A percentile compares a stretch with the other conserved stretches of the same genome.
These are phyloP conservation scores for Otatea glauca DNA, from an alignment of 176 grass and related monocot genomes.

Conservation along the genomic window DNA sequence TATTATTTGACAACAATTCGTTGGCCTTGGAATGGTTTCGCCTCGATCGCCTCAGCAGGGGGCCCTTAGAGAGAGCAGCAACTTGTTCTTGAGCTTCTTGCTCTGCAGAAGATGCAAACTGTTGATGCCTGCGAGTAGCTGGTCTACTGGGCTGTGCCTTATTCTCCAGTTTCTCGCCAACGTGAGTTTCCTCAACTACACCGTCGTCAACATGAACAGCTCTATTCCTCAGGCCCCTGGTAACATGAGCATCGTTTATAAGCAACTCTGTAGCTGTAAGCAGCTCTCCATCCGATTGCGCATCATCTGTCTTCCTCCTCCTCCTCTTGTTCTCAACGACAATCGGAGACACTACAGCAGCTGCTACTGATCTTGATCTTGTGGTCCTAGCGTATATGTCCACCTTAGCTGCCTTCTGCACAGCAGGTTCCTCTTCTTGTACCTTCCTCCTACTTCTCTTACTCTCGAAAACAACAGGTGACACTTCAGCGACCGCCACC, in stretches of 20 bases:
- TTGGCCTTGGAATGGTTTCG: slow-evolving; percentile 14
- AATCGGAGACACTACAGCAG: background rate
- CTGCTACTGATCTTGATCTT: slow-evolving; percentile 25
- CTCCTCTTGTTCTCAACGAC: slow-evolving; percentile 33
- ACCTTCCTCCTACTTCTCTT: slow-evolving; percentile 25
- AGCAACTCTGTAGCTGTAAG: background rate
- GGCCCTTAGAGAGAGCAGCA: slow-evolving; percentile 16
- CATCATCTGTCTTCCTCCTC: background rate
- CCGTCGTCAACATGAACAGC: background rate
- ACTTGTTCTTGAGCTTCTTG: slow-evolving; percentile 14
- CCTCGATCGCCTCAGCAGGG: background rate
- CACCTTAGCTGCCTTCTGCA: slow-evolving; percentile 11
- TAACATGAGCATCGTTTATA: slow-evolving; percentile 19
- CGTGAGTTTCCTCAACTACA: background rate
- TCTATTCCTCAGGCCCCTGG: slow-evolving; percentile 42
- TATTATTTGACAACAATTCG: background rate
- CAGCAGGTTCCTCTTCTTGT: background rate
- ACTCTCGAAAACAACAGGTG: background rate
- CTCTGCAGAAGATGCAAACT: slow-evolving; percentile 19
- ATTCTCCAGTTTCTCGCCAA: slow-evolving; percentile 16
- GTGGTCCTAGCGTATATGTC: slow-evolving; percentile 23
- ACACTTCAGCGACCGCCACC: too few relatives aligned
- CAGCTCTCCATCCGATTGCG: background rate
- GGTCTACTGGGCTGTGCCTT: slow-evolving; percentile 10
- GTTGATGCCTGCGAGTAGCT: slow-evolving; percentile 16